Evolutionary conservation across 176 grass and related monocot species (phyloP).

Genomic region (Alopecurus myosuroides): DNA sequence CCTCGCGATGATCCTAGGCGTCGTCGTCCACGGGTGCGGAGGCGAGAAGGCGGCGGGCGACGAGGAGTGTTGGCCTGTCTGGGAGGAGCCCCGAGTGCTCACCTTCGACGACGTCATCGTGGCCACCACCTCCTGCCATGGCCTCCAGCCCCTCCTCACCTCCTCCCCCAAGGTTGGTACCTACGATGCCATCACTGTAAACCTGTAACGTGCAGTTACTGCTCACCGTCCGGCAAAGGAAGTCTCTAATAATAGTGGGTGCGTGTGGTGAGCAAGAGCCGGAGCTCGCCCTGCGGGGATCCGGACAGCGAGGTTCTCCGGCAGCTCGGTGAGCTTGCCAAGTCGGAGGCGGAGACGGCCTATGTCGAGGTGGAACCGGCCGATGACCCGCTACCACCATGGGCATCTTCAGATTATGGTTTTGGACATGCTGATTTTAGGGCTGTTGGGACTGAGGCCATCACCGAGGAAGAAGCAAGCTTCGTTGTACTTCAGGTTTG

Average conservation of each 20-base stretch:
- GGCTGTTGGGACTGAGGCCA: conserved; percentile 10
- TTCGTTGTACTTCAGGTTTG: conserved; percentile 50
- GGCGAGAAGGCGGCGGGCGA: conserved; percentile 12
- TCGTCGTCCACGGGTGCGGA: conserved; percentile 6
- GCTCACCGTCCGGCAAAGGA: neutral
- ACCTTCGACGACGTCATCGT: conserved; percentile 60
- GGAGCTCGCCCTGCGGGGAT: conserved; percentile 27
- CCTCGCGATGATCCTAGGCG: conserved; percentile 38
- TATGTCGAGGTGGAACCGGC: conserved; percentile 26
- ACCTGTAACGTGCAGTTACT: neutral
- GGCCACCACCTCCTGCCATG: conserved; percentile 65
- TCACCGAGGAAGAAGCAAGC: conserved; percentile 28
- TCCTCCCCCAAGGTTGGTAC: conserved; percentile 48
- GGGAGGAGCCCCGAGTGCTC: conserved; percentile 53
- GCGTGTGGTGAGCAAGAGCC: conserved; percentile 26
- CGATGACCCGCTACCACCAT: conserved; percentile 19
- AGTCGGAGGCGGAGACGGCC: conserved; percentile 21
- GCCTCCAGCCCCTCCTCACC: conserved; percentile 52
- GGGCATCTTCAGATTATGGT: conserved; percentile 32
- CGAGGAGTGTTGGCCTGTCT: conserved; percentile 4
- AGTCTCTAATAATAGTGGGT: neutral
- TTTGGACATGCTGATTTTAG: conserved; percentile 27
- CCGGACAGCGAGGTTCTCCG: conserved; percentile 41
- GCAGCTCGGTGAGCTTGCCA: conserved; percentile 62
- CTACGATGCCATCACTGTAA: neutral